Evolutionary conservation across 805 yeast genomes (phyloP).

Genomic region (Candida maris): DNA sequence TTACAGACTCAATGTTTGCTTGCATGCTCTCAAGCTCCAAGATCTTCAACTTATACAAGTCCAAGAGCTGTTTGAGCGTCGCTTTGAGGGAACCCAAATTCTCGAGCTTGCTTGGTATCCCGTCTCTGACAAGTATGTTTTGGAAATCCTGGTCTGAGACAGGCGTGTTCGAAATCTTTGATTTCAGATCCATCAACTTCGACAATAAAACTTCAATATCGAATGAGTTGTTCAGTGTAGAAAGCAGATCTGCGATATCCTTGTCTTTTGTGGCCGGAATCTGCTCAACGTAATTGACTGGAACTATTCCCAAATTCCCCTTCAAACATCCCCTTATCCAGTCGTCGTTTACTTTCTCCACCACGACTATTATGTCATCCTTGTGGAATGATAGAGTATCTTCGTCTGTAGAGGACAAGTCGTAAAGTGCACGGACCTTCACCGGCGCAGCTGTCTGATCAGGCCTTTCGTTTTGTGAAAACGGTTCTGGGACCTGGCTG

Average conservation of each 20-base stretch:
- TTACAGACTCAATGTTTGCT: slow-evolving; percentile 65
- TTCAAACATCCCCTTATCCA: slow-evolving; percentile 92
- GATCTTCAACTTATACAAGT: slow-evolving; percentile 69
- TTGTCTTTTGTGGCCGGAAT: slow-evolving; percentile 60
- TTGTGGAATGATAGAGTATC: slow-evolving; percentile 84
- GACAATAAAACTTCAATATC: slow-evolving; percentile 71
- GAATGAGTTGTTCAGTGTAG: slow-evolving; percentile 47
- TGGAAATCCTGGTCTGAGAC: slow-evolving; percentile 32
- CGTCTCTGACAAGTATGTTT: slow-evolving; percentile 48
- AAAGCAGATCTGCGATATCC: slow-evolving; percentile 50
- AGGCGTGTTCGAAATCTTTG: slow-evolving; percentile 34
- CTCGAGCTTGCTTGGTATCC: slow-evolving; percentile 68
- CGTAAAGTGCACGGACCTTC: slow-evolving; percentile 79
- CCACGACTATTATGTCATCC: slow-evolving; percentile 84
- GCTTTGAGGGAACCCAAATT: slow-evolving; percentile 70
- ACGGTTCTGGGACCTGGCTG: slow-evolving; percentile 12
- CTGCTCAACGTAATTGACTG: slow-evolving; percentile 85
- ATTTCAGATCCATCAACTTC: slow-evolving; percentile 38
- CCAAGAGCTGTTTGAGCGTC: slow-evolving; percentile 68
- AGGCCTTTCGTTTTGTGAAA: not conserved
- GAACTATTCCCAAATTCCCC: slow-evolving; percentile 85
- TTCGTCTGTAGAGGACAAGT: slow-evolving; percentile 69
- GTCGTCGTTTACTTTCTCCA: slow-evolving; percentile 84
- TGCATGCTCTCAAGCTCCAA: slow-evolving; percentile 75
- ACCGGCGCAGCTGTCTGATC: slow-evolving; percentile 15